A percentile compares a stretch with the other conserved stretches of the same genome.
phyloP scores from a whole-genome alignment of 352 stramenopile species.

The Elongisporangium undulatum region DNA sequence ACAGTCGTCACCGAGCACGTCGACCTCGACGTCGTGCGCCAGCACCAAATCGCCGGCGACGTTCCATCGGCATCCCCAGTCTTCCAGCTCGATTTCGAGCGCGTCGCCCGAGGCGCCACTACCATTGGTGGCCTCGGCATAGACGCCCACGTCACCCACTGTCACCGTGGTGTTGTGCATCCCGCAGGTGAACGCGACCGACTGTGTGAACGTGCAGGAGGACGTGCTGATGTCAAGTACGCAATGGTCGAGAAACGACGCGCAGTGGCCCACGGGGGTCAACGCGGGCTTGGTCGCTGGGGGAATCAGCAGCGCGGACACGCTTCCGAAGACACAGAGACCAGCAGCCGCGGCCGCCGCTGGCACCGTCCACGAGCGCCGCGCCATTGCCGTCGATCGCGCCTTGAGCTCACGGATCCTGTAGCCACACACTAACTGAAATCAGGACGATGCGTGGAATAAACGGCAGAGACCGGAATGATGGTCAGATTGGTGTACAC shows the following conservation, averaged over 20 bases:
- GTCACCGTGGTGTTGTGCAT: background rate
- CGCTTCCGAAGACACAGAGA: background rate
- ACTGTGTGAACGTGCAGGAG: slow-evolving; percentile 44
- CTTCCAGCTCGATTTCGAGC: slow-evolving; percentile 10
- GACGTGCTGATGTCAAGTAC: slow-evolving; percentile 40
- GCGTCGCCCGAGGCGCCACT: background rate
- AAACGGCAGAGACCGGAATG: background rate
- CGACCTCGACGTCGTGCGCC: slow-evolving; percentile 25
- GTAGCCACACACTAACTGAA: background rate
- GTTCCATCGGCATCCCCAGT: slow-evolving; percentile 53
- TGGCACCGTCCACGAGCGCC: background rate
- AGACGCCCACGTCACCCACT: background rate
- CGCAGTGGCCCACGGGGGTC: slow-evolving; percentile 30
- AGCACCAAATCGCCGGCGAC: slow-evolving; percentile 52
- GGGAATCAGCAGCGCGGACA: background rate
- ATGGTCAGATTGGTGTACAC: background rate
- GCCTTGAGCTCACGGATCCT: background rate
- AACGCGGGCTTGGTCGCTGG: background rate
- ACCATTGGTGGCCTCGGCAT: background rate
- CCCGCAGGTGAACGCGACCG: slow-evolving; percentile 40
- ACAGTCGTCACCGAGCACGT: slow-evolving; percentile 48
- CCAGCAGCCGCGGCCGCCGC: background rate
- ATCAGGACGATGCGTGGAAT: background rate
- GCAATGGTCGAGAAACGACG: slow-evolving; percentile 36
- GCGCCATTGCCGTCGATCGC: background rate